These are phyloP conservation scores for Cenococcum geophilum DNA, from an alignment of 495 filamentous ascomycete genomes.

Conservation along the genomic window DNA sequence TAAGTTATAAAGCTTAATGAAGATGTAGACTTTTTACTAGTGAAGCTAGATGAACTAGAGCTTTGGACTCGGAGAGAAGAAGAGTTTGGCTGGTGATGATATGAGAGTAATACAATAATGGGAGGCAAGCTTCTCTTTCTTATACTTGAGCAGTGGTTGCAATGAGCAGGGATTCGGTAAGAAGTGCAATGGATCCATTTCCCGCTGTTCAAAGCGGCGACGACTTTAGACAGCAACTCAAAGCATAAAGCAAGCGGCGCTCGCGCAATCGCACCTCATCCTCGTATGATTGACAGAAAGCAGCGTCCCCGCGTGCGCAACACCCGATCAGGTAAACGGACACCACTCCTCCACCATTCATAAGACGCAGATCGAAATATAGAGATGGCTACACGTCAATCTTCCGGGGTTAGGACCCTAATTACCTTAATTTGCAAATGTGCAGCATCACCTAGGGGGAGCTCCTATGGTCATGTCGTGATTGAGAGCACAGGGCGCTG, in stretches of 20 bases:
- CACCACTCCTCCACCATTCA: neutral
- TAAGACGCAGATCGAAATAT: neutral
- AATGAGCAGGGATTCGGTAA: neutral
- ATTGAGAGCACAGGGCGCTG: constrained; percentile 4
- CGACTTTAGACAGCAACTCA: neutral
- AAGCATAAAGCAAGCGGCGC: neutral
- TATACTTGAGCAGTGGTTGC: neutral
- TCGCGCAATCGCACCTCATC: constrained; percentile 2
- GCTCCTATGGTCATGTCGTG: constrained; percentile 1
- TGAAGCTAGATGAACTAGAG: neutral
- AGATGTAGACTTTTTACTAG: neutral
- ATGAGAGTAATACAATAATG: neutral
- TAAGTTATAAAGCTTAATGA: neutral
- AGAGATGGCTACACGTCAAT: constrained; percentile 1
- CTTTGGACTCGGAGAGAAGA: neutral
- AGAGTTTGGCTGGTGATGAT: neutral
- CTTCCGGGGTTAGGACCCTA: neutral
- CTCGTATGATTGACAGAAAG: neutral
- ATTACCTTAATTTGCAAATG: neutral
- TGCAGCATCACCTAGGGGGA: neutral
- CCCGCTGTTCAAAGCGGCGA: neutral
- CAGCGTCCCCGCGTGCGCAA: neutral
- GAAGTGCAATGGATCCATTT: neutral
- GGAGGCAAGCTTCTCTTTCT: neutral
- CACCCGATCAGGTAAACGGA: neutral